phyloP scores from a whole-genome alignment of 169 alveolate genomes.

The Eimeria falciformis region DNA sequence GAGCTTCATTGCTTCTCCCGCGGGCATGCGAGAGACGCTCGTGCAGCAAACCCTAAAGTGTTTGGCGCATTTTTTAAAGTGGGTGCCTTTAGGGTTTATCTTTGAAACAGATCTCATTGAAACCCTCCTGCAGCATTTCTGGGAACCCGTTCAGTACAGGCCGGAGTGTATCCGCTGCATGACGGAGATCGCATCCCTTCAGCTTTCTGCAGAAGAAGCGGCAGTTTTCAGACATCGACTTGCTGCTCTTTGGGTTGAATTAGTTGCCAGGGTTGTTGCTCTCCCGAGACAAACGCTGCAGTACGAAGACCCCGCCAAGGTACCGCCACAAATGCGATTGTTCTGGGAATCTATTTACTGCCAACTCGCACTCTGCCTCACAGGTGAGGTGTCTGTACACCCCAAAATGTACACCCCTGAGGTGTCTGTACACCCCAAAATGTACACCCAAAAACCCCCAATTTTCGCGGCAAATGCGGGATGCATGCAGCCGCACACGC shows the following conservation, averaged over 20 bases:
- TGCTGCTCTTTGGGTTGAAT: constrained; percentile 86
- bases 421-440: not conserved
- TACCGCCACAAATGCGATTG: constrained; percentile 76
- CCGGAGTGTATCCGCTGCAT: constrained; percentile 94
- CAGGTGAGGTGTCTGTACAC: no score
- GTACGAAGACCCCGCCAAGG: constrained; percentile 87
- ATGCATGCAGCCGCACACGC: not conserved
- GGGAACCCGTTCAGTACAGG: constrained; percentile 92
- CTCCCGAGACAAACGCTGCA: constrained; percentile 86
- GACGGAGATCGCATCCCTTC: constrained; percentile 93
- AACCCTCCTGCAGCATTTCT: constrained; percentile 91
- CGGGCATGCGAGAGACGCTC: constrained; percentile 86
- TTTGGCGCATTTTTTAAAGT: constrained; percentile 93
- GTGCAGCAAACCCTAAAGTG: constrained; percentile 94
- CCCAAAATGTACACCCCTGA: not conserved
- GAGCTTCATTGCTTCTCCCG: constrained; percentile 88
- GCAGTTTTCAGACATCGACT: constrained; percentile 83
- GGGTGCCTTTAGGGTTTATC: constrained; percentile 96
- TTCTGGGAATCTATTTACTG: constrained; percentile 78
- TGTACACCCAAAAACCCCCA: not conserved
- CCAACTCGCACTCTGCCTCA: constrained; percentile 77
- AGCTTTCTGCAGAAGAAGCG: constrained; percentile 84
- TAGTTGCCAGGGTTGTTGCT: constrained; percentile 85
- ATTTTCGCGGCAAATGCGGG: not conserved
- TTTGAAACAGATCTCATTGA: constrained; percentile 90